Conservation (phyloP, 495 filamentous ascomycete species). For the Talaromyces ruber region DNA sequence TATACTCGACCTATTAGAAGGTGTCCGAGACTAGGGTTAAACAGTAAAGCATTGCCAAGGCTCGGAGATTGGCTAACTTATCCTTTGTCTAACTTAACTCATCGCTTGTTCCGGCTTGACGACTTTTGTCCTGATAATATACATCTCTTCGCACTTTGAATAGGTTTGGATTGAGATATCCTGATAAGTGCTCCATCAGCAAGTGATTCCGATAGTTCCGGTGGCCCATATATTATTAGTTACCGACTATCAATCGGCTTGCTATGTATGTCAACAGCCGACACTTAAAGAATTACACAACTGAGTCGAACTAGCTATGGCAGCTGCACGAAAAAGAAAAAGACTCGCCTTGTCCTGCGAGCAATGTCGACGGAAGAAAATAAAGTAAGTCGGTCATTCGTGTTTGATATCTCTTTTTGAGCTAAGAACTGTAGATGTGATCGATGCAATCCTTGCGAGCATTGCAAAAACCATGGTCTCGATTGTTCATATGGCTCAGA, state of each 20-base stretch:
- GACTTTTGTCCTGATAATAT: not conserved
- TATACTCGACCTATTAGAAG: not conserved
- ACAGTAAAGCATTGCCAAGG: not conserved
- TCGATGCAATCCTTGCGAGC: constrained; percentile 18
- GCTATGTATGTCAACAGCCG: not conserved
- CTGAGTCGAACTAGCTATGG: not conserved
- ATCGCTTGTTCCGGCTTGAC: not conserved
- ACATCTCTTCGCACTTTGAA: not conserved
- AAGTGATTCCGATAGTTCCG: not conserved
- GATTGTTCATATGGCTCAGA: constrained; percentile 5
- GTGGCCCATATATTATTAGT: not conserved
- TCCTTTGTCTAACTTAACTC: not conserved
- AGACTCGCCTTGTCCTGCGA: constrained; percentile 26
- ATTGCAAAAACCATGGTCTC: constrained; percentile 17
- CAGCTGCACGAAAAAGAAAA: constrained; percentile 12
- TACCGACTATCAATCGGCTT: not conserved
- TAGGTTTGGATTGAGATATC: not conserved
- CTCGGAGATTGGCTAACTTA: not conserved
- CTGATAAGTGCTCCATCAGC: not conserved
- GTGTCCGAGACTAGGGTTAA: not conserved
- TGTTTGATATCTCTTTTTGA: not conserved
- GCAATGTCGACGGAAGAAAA: constrained; percentile 23
- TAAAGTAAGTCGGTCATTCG: not conserved
- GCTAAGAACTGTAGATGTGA: constrained; percentile 22
- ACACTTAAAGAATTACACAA: not conserved